These are phyloP conservation scores for Jamesozyma jinghongensis DNA, from an alignment of 805 yeast species.

Conservation along the genomic window DNA sequence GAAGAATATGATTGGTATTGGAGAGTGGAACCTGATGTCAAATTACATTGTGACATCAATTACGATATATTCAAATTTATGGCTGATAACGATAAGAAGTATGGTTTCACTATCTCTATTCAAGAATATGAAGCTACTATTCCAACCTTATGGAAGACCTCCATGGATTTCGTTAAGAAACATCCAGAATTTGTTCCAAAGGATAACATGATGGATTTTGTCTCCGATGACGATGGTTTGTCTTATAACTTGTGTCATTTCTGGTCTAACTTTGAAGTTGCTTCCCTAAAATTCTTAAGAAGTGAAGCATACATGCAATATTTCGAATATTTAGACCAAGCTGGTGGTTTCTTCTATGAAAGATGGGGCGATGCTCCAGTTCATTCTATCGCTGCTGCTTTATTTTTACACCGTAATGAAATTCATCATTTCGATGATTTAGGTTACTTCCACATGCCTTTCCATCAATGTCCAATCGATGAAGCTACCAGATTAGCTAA, in stretches of 20 bases:
- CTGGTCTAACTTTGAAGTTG: slow-evolving; percentile 89
- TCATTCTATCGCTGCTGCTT: slow-evolving; percentile 78
- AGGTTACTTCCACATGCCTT: slow-evolving; percentile 80
- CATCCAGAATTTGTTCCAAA: slow-evolving; percentile 52
- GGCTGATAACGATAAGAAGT: slow-evolving; percentile 65
- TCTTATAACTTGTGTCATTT: slow-evolving; percentile 77
- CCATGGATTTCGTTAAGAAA: slow-evolving; percentile 48
- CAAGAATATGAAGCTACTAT: slow-evolving; percentile 69
- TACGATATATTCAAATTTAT: slow-evolving; percentile 75
- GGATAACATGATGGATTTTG: slow-evolving; percentile 58
- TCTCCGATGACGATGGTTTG: slow-evolving; percentile 62
- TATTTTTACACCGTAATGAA: slow-evolving; percentile 60
- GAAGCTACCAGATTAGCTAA: slow-evolving; percentile 46
- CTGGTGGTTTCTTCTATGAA: slow-evolving; percentile 90
- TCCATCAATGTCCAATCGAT: slow-evolving; percentile 69
- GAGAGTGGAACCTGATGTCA: slow-evolving; percentile 88
- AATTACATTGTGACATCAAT: slow-evolving; percentile 72
- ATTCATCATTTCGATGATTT: slow-evolving; percentile 77
- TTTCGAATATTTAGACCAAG: slow-evolving; percentile 63
- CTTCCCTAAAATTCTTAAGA: slow-evolving; percentile 66
- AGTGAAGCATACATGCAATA: slow-evolving; percentile 58
- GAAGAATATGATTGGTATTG: slow-evolving; percentile 82
- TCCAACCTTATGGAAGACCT: slow-evolving; percentile 66
- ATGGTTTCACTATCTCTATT: slow-evolving; percentile 71
- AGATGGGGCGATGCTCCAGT: slow-evolving; percentile 96